phyloP scores from a whole-genome alignment of 225 moss, liverwort and hornwort species.

The Climacium dendroides region DNA sequence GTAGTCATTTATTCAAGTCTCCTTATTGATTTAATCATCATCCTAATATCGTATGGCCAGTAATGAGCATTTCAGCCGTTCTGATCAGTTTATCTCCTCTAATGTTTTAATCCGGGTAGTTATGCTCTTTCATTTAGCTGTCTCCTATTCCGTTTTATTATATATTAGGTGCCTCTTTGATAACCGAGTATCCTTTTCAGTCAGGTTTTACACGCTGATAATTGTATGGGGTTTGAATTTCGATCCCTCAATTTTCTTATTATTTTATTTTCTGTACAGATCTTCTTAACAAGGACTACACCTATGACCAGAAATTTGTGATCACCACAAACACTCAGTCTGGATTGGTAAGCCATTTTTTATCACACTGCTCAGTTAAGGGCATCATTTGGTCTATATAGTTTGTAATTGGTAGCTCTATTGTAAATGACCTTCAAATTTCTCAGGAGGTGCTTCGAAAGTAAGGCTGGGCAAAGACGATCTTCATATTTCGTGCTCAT shows the following conservation, averaged over 20 bases:
- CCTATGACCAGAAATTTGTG: conserved; percentile 91
- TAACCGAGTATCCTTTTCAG: background rate
- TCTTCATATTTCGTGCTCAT: background rate
- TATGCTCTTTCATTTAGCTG: background rate
- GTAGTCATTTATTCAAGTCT: background rate
- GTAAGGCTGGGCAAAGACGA: background rate
- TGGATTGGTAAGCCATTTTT: conserved; percentile 62
- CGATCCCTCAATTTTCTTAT: background rate
- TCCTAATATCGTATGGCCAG: background rate
- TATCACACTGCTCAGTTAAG: background rate
- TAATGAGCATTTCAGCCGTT: background rate
- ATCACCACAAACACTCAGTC: conserved; percentile 83
- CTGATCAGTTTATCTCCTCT: background rate
- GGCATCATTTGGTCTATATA: background rate
- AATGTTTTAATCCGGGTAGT: background rate
- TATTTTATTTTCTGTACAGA: conserved; percentile 26
- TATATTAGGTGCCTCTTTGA: background rate
- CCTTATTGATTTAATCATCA: background rate
- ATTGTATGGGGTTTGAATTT: background rate
- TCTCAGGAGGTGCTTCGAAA: background rate
- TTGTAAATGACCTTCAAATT: background rate
- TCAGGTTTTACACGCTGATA: background rate
- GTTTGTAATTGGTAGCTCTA: background rate
- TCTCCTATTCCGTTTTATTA: background rate
- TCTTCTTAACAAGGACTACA: conserved; percentile 88